Percentiles rank a stretch among this genome's conserved stretches.
Evolutionary conservation across 148 eudicot species (phyloP).

Genomic region (Tetragonia tetragonoides): DNA sequence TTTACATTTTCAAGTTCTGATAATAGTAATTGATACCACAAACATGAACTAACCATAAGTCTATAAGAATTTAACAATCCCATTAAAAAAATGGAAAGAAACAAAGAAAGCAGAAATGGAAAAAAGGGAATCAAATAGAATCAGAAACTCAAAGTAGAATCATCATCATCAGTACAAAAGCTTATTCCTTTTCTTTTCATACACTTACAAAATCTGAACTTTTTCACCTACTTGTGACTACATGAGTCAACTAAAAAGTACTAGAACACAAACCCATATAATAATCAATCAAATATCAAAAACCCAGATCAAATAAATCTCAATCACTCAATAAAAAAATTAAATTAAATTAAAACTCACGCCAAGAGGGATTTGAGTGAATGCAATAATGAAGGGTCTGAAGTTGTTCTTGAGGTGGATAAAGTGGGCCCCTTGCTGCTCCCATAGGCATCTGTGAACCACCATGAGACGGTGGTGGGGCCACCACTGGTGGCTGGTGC

Average conservation of each 20-base stretch:
- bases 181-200: not conserved
- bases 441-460: conserved; percentile 54
- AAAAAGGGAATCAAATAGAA: conserved; percentile 18
- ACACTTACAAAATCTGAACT: not conserved
- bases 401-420: conserved; percentile 76
- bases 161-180: not conserved
- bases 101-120: not conserved
- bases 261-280: not conserved
- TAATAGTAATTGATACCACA: no score
- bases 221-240: conserved; percentile 5
- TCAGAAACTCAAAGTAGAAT: not conserved
- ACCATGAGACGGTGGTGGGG: conserved; percentile 31
- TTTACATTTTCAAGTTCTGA: no score
- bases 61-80: no score
- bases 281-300: not conserved
- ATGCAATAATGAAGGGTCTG: conserved; percentile 81
- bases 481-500: conserved; percentile 34
- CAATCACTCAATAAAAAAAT: not conserved
- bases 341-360: conserved; percentile 36
- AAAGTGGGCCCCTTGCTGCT: conserved; percentile 60
- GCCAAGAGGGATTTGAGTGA: conserved; percentile 93
- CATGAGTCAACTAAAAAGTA: not conserved
- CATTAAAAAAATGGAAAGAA: not conserved
- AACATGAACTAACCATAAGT: no score
- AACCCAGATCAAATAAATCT: not conserved